Percentiles rank a stretch among this genome's conserved stretches.
phyloP scores from a whole-genome alignment of 495 filamentous ascomycete genomes.

The Lichenothelia convexa region DNA sequence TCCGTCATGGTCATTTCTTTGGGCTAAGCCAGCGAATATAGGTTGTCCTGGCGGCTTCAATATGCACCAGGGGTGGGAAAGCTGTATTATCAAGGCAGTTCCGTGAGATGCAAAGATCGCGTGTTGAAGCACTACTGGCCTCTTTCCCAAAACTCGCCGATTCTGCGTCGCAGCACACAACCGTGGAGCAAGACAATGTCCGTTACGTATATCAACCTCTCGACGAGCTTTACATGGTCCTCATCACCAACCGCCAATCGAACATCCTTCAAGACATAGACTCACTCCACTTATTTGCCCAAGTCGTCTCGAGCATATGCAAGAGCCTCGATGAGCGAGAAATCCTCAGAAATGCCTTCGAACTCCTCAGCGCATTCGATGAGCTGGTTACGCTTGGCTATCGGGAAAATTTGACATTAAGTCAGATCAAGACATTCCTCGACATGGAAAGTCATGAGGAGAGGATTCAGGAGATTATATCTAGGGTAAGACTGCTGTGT shows the following conservation, averaged over 20 bases:
- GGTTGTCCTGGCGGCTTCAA: constrained; percentile 97
- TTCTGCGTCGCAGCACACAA: constrained; percentile 88
- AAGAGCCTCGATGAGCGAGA: constrained; percentile 90
- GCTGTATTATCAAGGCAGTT: constrained; percentile 93
- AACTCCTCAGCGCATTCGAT: constrained; percentile 88
- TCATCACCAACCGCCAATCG: constrained; percentile 97
- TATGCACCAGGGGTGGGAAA: constrained; percentile 96
- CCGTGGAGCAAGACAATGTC: constrained; percentile 96
- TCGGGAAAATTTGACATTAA: constrained; percentile 81
- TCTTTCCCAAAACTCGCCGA: constrained; percentile 95
- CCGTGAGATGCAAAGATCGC: constrained; percentile 83
- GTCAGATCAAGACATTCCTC: constrained; percentile 94
- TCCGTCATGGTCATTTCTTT: too few species aligned
- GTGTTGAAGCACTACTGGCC: constrained; percentile 88
- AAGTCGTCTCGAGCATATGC: constrained; percentile 91
- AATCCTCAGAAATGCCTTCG: constrained; percentile 84
- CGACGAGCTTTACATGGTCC: constrained; percentile 97
- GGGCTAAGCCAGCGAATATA: too few species aligned
- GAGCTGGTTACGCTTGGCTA: constrained; percentile 91
- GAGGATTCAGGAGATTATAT: constrained; percentile 93
- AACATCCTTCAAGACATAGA: constrained; percentile 99
- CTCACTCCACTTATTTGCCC: constrained; percentile 88
- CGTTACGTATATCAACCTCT: constrained; percentile 98
- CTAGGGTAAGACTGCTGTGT: constrained; percentile 37
- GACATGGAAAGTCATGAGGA: constrained; percentile 99